phyloP scores from a whole-genome alignment of 2,329 filamentous ascomycete genomes.

The Rhinocladiella similis region DNA sequence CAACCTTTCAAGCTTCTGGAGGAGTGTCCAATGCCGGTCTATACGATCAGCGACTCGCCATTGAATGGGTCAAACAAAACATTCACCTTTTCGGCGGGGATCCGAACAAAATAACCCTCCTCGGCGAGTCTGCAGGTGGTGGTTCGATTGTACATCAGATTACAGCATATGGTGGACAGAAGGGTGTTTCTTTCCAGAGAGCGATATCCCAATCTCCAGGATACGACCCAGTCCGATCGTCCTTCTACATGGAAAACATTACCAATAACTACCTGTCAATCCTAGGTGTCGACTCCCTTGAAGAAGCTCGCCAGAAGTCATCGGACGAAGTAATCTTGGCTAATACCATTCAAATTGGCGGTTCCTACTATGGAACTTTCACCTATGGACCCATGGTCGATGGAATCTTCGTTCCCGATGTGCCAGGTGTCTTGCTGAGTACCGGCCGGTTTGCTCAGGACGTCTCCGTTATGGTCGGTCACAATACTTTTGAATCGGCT shows the following conservation, averaged over 20 bases:
- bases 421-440: conserved; percentile 46
- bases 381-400: conserved; percentile 51
- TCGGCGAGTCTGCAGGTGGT: conserved; percentile 55
- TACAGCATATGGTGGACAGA: conserved; percentile 50
- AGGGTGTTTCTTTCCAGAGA: conserved; percentile 34
- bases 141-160: conserved; percentile 58
- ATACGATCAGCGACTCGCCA: conserved; percentile 56
- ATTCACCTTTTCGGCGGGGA: conserved; percentile 59
- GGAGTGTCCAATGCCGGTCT: conserved; percentile 52
- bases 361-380: conserved; percentile 42
- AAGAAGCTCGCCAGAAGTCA: conserved; percentile 45
- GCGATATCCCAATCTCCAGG: conserved; percentile 49
- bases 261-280: conserved; percentile 42
- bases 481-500: conserved; percentile 46
- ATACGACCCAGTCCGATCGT: conserved; percentile 36
- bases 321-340: conserved; percentile 43
- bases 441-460: conserved; percentile 46
- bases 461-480: conserved; percentile 47
- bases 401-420: conserved; percentile 48
- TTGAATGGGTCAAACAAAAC: conserved; percentile 59
- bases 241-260: conserved; percentile 39
- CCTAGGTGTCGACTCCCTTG: conserved; percentile 46
- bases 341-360: conserved; percentile 44
- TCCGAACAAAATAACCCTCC: conserved; percentile 49
- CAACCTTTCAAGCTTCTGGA: conserved; percentile 40